These are phyloP conservation scores for Aureobasidium sp. DNA, from an alignment of 2,329 filamentous ascomycete genomes.

Conservation along the genomic window DNA sequence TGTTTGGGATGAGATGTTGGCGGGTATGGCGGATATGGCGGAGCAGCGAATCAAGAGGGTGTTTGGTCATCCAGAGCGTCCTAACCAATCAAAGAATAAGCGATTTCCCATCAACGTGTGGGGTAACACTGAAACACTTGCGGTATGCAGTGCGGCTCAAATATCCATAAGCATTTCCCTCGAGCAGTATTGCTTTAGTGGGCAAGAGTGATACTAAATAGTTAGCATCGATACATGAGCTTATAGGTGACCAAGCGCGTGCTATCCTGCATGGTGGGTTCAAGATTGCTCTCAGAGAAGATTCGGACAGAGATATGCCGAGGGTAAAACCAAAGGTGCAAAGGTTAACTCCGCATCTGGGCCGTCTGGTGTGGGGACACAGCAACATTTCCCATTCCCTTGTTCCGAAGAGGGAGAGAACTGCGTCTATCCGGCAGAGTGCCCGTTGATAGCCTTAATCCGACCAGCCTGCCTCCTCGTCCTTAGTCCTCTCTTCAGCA, in stretches of 20 bases:
- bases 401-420: slow-evolving; percentile 12
- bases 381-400: neutral
- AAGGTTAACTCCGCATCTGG: slow-evolving; percentile 6
- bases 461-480: neutral
- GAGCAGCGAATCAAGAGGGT: neutral
- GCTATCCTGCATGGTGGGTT: neutral
- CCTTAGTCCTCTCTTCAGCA: neutral
- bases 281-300: neutral
- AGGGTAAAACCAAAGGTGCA: slow-evolving; percentile 1
- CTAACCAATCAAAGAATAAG: neutral
- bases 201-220: too few relatives aligned
- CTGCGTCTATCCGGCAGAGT: neutral
- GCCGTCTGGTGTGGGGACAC: neutral
- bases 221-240: too few relatives aligned
- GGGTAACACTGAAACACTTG: neutral
- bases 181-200: neutral
- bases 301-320: neutral
- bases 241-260: neutral
- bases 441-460: neutral
- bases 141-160: neutral
- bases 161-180: too few relatives aligned
- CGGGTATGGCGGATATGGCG: neutral
- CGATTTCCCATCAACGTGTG: neutral
- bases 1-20: neutral
- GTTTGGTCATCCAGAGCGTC: neutral